Conservation (phyloP, 169 alveolate species). For the Plasmodium chabaudi region DNA sequence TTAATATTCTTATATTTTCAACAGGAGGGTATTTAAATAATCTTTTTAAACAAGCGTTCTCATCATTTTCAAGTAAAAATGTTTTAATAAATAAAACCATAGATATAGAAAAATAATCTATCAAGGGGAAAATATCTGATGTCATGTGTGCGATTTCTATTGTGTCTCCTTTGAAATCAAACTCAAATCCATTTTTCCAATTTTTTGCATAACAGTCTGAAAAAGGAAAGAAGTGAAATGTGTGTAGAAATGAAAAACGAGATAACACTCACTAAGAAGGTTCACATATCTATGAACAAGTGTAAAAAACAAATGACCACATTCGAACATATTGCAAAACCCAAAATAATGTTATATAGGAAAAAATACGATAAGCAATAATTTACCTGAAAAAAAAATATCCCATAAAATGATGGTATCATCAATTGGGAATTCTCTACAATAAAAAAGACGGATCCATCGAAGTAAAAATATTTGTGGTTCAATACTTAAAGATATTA, state of each 20-base stretch:
- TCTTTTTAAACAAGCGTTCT: constrained; percentile 52
- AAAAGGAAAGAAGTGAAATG: not conserved
- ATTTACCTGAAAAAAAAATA: constrained; percentile 73
- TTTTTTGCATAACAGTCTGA: constrained; percentile 41
- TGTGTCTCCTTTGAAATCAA: constrained; percentile 33
- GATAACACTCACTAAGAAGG: not conserved
- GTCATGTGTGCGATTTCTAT: constrained; percentile 51
- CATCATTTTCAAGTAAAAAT: constrained; percentile 56
- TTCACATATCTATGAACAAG: not conserved
- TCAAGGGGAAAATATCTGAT: constrained; percentile 35
- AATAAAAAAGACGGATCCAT: constrained; percentile 88
- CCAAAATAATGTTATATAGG: too few relatives aligned
- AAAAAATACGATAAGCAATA: not conserved
- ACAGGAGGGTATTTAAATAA: constrained; percentile 72
- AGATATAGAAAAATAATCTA: constrained; percentile 54
- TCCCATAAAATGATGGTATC: constrained; percentile 85
- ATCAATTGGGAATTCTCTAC: constrained; percentile 85
- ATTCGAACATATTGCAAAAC: too few relatives aligned
- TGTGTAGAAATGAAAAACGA: not conserved
- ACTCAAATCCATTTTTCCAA: constrained; percentile 7
- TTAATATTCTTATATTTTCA: constrained; percentile 58
- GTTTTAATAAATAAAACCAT: constrained; percentile 58
- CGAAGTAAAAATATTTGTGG: constrained; percentile 86
- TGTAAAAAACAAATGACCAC: too few relatives aligned
- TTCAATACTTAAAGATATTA: constrained; percentile 80